Conservation (phyloP, 2,329 filamentous ascomycete species). For the Dryadomyces quercivorus region DNA sequence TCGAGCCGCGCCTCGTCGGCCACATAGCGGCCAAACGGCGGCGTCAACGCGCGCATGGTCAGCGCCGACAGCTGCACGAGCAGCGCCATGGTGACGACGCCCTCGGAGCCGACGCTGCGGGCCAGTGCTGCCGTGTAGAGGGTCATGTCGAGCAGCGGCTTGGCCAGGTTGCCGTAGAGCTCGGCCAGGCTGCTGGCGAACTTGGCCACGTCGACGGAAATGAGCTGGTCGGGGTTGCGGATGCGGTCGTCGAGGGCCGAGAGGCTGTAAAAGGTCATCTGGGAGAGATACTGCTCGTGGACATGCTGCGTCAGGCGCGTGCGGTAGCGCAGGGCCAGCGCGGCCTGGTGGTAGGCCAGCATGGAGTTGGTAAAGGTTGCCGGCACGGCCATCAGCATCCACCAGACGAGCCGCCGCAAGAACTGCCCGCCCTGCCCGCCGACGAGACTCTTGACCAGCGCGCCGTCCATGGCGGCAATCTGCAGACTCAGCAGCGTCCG, state of each 20-base stretch:
- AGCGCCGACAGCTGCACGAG: slow-evolving; percentile 87
- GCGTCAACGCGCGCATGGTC: slow-evolving; percentile 86
- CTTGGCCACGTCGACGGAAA: slow-evolving; percentile 90
- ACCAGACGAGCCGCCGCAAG: slow-evolving; percentile 79
- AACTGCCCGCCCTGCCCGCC: slow-evolving; percentile 88
- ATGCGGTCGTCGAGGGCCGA: slow-evolving; percentile 93
- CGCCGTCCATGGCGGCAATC: slow-evolving; percentile 90
- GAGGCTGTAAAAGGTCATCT: slow-evolving; percentile 95
- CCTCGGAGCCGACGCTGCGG: slow-evolving; percentile 89
- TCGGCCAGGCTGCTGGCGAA: slow-evolving; percentile 94
- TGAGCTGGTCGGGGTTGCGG: slow-evolving; percentile 96
- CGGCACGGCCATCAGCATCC: slow-evolving; percentile 94
- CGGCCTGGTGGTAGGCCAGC: slow-evolving; percentile 95
- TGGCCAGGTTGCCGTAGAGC: slow-evolving; percentile 91
- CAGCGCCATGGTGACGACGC: slow-evolving; percentile 87
- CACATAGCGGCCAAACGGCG: slow-evolving; percentile 94
- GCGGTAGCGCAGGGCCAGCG: slow-evolving; percentile 83
- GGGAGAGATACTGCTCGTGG: slow-evolving; percentile 90
- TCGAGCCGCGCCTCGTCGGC: slow-evolving; percentile 90
- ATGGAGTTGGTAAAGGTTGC: slow-evolving; percentile 98
- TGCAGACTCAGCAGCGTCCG: slow-evolving; percentile 88
- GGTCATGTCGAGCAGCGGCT: slow-evolving; percentile 84
- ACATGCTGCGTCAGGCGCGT: slow-evolving; percentile 89
- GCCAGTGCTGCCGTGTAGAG: slow-evolving; percentile 95
- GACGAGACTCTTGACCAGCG: slow-evolving; percentile 82